phyloP scores from a whole-genome alignment of 139 green algal genomes.

The Spirogloea muscicola region DNA sequence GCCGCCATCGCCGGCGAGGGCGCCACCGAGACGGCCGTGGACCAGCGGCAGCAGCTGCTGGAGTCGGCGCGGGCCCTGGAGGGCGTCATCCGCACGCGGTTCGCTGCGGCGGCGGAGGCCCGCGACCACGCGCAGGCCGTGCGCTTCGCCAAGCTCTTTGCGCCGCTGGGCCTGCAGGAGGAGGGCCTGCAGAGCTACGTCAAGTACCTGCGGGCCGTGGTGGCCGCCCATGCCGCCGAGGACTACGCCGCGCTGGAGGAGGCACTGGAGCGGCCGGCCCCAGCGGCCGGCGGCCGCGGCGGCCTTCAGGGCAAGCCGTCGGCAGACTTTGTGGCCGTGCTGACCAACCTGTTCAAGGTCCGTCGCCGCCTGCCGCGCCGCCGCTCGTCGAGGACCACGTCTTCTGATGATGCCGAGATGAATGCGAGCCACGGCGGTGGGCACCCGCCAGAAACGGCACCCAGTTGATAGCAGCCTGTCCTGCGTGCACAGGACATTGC shows the following conservation, averaged over 20 bases:
- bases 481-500: too few relatives aligned
- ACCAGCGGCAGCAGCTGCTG: conserved; percentile 63
- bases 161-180: conserved; percentile 67
- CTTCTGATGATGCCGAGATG: too few relatives aligned
- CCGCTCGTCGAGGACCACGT: too few relatives aligned
- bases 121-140: conserved; percentile 66
- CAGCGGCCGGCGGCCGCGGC: not conserved
- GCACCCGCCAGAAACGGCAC: too few relatives aligned
- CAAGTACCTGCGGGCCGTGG: conserved; percentile 55
- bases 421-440: too few relatives aligned
- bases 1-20: too few relatives aligned
- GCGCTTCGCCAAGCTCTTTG: conserved; percentile 72
- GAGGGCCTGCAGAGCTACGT: conserved; percentile 66
- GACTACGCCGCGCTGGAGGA: conserved; percentile 60
- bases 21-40: conserved; percentile 27
- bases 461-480: too few relatives aligned
- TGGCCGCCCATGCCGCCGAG: conserved; percentile 53
- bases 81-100: conserved; percentile 56
- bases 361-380: too few relatives aligned
- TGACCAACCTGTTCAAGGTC: conserved; percentile 75
- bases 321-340: conserved; percentile 60
- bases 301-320: not conserved
- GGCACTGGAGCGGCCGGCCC: conserved; percentile 15
- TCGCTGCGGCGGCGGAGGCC: conserved; percentile 58
- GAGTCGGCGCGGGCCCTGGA: conserved; percentile 63